Conservation (phyloP, 768 basidiomycete genomes). For the Lyophyllum decastes region DNA sequence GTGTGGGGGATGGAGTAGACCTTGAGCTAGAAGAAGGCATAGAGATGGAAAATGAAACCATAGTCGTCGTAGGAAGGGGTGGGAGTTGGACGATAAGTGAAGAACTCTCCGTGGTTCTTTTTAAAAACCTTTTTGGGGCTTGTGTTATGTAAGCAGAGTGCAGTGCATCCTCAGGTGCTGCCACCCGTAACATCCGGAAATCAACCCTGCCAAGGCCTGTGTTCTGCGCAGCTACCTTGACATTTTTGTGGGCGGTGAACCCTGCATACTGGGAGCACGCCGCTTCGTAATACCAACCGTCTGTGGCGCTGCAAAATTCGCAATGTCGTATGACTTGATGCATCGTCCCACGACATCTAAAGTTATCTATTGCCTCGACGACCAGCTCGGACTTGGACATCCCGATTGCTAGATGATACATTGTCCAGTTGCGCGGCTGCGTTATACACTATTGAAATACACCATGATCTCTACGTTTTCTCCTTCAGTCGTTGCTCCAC, state of each 20-base stretch:
- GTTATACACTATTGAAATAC: background rate
- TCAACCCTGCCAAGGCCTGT: background rate
- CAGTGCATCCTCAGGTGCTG: background rate
- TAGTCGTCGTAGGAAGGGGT: background rate
- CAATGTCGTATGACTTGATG: background rate
- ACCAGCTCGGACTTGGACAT: background rate
- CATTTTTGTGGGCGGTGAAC: background rate
- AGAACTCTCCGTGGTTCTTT: too few relatives aligned
- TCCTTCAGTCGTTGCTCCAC: slow-evolving; percentile 69
- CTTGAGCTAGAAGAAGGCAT: slow-evolving; percentile 14
- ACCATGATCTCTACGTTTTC: slow-evolving; percentile 18
- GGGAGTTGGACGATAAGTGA: background rate
- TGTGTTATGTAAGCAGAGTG: slow-evolving; percentile 17
- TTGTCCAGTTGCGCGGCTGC: background rate
- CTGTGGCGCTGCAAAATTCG: background rate
- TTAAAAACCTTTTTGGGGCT: too few relatives aligned
- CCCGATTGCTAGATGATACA: background rate
- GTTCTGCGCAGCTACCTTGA: background rate
- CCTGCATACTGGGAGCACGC: background rate
- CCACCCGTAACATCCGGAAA: background rate
- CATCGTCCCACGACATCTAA: background rate
- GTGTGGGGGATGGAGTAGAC: slow-evolving; percentile 20
- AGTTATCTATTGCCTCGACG: slow-evolving; percentile 3
- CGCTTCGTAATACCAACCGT: background rate
- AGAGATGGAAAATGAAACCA: slow-evolving; percentile 15